Conservation (phyloP, 345 rosid genomes). For the Aquilaria sinensis region DNA sequence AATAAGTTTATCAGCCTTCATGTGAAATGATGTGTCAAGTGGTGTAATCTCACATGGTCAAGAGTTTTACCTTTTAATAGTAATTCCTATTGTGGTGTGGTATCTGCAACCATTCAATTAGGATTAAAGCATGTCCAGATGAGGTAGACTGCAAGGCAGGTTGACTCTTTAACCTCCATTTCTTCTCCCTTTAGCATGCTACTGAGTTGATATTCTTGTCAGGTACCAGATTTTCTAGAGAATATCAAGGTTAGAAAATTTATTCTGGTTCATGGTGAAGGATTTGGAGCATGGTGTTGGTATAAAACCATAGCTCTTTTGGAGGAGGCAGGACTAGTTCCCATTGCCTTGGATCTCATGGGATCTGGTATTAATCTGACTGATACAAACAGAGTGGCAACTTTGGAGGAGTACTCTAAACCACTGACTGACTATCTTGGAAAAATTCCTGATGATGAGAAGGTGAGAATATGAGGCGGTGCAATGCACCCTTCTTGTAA, state of each 20-base stretch:
- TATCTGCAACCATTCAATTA: too few relatives aligned
- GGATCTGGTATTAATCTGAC: conserved; percentile 83
- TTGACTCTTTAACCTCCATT: too few relatives aligned
- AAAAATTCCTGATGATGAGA: conserved; percentile 75
- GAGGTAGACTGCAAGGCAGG: too few relatives aligned
- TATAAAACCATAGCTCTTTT: conserved; percentile 73
- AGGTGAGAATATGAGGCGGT: conserved; percentile 35
- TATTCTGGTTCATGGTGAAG: conserved; percentile 84
- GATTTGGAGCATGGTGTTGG: conserved; percentile 99
- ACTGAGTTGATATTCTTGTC: conserved; percentile 12
- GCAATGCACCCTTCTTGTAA: not conserved
- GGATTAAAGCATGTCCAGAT: too few relatives aligned
- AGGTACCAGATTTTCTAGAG: conserved; percentile 70
- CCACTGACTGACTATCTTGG: conserved; percentile 61
- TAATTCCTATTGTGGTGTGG: too few relatives aligned
- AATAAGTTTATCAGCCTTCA: too few relatives aligned
- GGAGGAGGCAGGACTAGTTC: conserved; percentile 79
- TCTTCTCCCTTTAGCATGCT: not conserved
- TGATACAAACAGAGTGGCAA: conserved; percentile 54
- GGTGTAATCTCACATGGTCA: too few relatives aligned
- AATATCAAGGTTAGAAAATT: conserved; percentile 51
- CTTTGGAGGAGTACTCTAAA: conserved; percentile 76
- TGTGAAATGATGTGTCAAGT: too few relatives aligned
- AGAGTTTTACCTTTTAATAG: too few relatives aligned
- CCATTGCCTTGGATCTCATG: conserved; percentile 69